Evolutionary conservation across 1,139 yeast genomes (phyloP).

Genomic region (Suhomyces panamericanus): DNA sequence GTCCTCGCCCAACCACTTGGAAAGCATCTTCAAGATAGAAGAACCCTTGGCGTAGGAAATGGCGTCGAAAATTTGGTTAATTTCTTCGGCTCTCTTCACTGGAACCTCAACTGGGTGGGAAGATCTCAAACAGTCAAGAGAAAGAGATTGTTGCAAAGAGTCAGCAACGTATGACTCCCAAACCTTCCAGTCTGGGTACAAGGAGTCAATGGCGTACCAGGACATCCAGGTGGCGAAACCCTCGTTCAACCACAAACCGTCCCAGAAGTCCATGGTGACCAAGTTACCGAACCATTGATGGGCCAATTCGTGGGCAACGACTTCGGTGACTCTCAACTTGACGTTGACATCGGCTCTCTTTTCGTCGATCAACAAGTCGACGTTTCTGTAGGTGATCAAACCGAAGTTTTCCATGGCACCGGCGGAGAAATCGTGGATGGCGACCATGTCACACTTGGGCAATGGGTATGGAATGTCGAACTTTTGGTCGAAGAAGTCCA

Average conservation of each 20-base stretch:
- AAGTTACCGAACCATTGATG: slow-evolving; percentile 67
- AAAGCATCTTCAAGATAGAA: slow-evolving; percentile 29
- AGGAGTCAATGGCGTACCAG: slow-evolving; percentile 67
- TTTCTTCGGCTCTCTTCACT: slow-evolving; percentile 53
- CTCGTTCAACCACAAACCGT: slow-evolving; percentile 62
- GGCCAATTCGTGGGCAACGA: slow-evolving; percentile 62
- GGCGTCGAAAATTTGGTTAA: slow-evolving; percentile 58
- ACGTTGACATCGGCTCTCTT: slow-evolving; percentile 44
- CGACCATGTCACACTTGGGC: slow-evolving; percentile 58
- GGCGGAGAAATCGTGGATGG: slow-evolving; percentile 58
- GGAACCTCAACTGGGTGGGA: slow-evolving; percentile 64
- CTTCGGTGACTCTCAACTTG: slow-evolving; percentile 56
- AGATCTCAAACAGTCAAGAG: slow-evolving; percentile 52
- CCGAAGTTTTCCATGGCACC: slow-evolving; percentile 69
- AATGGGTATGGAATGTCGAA: slow-evolving; percentile 61
- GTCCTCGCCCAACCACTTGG: slow-evolving; percentile 28
- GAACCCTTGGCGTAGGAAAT: slow-evolving; percentile 41
- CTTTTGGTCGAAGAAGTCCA: slow-evolving; percentile 50
- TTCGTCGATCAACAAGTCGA: slow-evolving; percentile 53
- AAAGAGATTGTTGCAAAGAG: slow-evolving; percentile 52
- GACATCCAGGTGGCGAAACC: slow-evolving; percentile 73
- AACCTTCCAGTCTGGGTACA: slow-evolving; percentile 60
- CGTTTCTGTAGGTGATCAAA: slow-evolving; percentile 54
- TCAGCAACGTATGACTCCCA: slow-evolving; percentile 55
- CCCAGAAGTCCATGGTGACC: slow-evolving; percentile 68